Percentiles rank a stretch among this genome's conserved stretches.
phyloP scores from a whole-genome alignment of 805 yeast species.

The Candida insectorum region DNA sequence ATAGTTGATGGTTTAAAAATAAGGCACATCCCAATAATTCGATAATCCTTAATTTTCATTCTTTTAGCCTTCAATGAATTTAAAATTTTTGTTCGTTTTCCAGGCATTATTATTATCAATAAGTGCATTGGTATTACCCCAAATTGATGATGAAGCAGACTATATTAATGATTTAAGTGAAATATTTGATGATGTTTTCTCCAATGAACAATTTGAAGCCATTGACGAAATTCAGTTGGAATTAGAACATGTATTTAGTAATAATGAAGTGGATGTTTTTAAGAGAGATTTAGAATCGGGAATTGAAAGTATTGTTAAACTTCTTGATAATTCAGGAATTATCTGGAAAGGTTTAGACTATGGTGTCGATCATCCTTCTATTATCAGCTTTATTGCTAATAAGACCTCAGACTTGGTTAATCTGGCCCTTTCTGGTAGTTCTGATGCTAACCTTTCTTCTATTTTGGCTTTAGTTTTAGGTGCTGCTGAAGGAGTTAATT shows the following conservation, averaged over 20 bases:
- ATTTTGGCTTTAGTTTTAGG: conserved; percentile 6
- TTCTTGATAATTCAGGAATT: conserved; percentile 31
- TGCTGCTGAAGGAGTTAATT: conserved; percentile 11
- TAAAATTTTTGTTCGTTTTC: not conserved
- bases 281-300: conserved; percentile 22
- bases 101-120: not conserved
- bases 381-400: conserved; percentile 29
- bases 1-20: too few relatives aligned
- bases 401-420: conserved; percentile 17
- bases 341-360: conserved; percentile 33
- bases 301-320: conserved; percentile 19
- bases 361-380: conserved; percentile 26
- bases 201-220: conserved; percentile 8
- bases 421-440: conserved; percentile 5
- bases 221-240: conserved; percentile 12
- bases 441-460: conserved; percentile 4
- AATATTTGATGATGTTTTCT: conserved; percentile 4
- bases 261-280: not conserved
- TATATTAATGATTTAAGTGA: too few relatives aligned
- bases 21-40: too few relatives aligned
- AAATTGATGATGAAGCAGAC: not conserved
- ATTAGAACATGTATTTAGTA: conserved; percentile 1
- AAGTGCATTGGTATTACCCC: not conserved
- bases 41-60: too few relatives aligned
- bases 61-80: too few relatives aligned